Conservation (phyloP, 768 basidiomycete genomes). For the Termitomyces sp. region DNA sequence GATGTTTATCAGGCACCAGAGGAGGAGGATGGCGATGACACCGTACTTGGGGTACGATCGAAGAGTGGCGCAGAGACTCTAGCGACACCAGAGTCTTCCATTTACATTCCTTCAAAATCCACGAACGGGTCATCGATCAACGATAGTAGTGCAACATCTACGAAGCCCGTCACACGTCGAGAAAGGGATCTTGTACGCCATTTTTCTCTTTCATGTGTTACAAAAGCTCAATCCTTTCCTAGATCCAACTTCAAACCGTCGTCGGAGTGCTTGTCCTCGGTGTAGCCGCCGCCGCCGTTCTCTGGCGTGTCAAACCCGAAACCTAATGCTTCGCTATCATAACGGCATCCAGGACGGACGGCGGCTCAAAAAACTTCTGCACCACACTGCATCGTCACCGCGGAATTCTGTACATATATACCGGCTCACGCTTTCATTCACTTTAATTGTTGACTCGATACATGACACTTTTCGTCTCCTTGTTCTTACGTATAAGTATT, state of each 20-base stretch:
- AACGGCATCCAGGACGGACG: neutral
- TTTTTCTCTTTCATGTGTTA: slow-evolving; percentile 4
- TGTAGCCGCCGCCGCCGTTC: slow-evolving; percentile 67
- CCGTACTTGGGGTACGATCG: slow-evolving; percentile 17
- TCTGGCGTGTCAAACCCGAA: slow-evolving; percentile 63
- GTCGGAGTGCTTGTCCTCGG: slow-evolving; percentile 63
- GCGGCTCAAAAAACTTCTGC: slow-evolving; percentile 7
- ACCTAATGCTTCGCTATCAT: slow-evolving; percentile 6
- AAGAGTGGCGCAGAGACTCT: slow-evolving; percentile 17
- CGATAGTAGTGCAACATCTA: neutral
- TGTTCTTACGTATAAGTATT: neutral
- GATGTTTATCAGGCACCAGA: slow-evolving; percentile 20
- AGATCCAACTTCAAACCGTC: slow-evolving; percentile 49
- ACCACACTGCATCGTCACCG: neutral
- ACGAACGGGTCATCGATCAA: slow-evolving; percentile 6
- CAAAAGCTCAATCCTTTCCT: slow-evolving; percentile 4
- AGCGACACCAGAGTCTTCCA: slow-evolving; percentile 26
- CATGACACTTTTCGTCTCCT: slow-evolving; percentile 1
- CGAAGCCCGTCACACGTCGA: slow-evolving; percentile 2
- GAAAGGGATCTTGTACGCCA: slow-evolving; percentile 14
- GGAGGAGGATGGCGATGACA: slow-evolving; percentile 22
- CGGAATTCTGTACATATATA: slow-evolving; percentile 6
- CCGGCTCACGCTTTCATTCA: neutral
- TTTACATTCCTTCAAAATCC: slow-evolving; percentile 15
- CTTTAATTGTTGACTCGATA: neutral